Conservation (phyloP, 225 moss, liverwort and hornwort genomes). For the Lunularia cruciata region DNA sequence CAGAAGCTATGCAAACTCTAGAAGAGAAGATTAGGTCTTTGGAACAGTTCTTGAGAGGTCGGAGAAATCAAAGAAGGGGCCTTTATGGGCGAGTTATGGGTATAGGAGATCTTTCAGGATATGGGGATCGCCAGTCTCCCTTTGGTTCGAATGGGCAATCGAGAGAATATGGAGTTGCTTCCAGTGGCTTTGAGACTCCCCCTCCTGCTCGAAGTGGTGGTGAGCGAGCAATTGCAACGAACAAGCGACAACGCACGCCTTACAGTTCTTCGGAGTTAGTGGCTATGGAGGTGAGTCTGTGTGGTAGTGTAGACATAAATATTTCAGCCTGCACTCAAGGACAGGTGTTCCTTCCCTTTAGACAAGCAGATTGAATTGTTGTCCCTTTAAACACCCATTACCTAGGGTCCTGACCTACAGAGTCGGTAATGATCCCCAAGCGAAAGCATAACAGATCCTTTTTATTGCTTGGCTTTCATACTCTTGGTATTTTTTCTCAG, state of each 20-base stretch:
- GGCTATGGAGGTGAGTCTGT: constrained; percentile 79
- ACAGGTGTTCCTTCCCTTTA: no score
- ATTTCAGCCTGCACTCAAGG: no score
- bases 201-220: constrained; percentile 45
- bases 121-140: constrained; percentile 64
- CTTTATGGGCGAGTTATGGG: constrained; percentile 91
- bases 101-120: constrained; percentile 69
- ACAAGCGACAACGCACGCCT: constrained; percentile 86
- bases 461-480: no score
- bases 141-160: constrained; percentile 73
- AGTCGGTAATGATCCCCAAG: no score
- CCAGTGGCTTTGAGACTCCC: constrained; percentile 81
- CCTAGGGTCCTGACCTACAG: no score
- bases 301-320: no score
- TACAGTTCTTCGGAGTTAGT: constrained; percentile 82
- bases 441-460: no score
- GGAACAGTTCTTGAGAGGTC: constrained; percentile 91
- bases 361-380: no score
- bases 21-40: constrained; percentile 89
- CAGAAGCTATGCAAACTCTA: constrained; percentile 85
- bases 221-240: constrained; percentile 55
- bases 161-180: constrained; percentile 63
- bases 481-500: constrained; percentile 55
- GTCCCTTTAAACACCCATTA: no score
- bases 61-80: constrained; percentile 90